These are phyloP conservation scores for Apiospora pterosperma DNA, from an alignment of 2,329 filamentous ascomycete genomes.

Conservation along the genomic window DNA sequence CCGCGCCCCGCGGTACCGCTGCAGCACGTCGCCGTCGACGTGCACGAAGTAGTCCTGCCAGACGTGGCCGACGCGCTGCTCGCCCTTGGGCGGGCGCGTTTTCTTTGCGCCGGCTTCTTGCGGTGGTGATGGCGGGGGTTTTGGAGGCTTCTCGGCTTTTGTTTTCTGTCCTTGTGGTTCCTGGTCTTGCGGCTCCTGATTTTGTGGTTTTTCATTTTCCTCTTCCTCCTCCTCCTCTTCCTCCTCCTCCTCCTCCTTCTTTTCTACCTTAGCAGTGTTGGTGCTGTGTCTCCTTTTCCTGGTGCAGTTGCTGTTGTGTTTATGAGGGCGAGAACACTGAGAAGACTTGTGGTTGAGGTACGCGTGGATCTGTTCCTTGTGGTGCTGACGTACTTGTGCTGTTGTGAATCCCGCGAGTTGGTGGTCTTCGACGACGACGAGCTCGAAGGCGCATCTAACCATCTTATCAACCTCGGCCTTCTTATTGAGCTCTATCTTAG, in stretches of 20 bases:
- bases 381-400: neutral
- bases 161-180: too few species aligned
- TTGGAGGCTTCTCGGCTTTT: too few species aligned
- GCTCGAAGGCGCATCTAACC: neutral
- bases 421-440: neutral
- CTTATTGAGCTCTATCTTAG: neutral
- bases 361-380: neutral
- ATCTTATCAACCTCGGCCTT: neutral
- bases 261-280: neutral
- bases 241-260: neutral
- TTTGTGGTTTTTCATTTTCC: too few species aligned
- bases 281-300: neutral
- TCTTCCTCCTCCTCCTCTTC: neutral
- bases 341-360: neutral
- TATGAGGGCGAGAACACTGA: neutral
- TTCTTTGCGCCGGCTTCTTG: neutral
- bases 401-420: neutral
- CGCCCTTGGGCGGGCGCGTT: neutral
- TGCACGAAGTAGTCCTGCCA: neutral
- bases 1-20: neutral
- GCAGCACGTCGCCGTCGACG: neutral
- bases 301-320: neutral
- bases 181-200: too few species aligned
- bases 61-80: neutral
- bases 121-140: too few species aligned